Conservation (phyloP, 306 rosid species). For the Prunus armeniaca region DNA sequence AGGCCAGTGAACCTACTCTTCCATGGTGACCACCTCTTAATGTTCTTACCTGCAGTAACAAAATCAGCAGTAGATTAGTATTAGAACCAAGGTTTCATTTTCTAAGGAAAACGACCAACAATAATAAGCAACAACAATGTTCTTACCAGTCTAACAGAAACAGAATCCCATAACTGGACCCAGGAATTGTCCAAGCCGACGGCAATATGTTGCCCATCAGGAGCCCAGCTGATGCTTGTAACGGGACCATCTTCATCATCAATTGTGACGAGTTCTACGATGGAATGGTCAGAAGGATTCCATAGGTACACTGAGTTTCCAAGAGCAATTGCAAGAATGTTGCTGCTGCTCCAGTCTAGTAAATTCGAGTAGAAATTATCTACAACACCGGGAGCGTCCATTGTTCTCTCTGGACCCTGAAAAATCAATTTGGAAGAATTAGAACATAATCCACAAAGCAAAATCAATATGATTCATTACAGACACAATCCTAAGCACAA, state of each 20-base stretch:
- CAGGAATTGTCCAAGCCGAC: conserved; percentile 61
- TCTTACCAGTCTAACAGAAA: conserved; percentile 36
- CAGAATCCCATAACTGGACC: conserved; percentile 68
- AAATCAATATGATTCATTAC: too few relatives aligned
- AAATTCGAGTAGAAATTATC: conserved; percentile 67
- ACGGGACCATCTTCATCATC: conserved; percentile 54
- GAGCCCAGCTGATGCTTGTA: conserved; percentile 60
- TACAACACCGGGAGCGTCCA: conserved; percentile 58
- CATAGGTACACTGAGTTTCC: conserved; percentile 53
- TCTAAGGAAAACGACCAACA: too few relatives aligned
- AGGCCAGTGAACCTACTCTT: conserved; percentile 52
- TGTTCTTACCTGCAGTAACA: conserved; percentile 23
- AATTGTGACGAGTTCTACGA: conserved; percentile 47
- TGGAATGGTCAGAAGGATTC: conserved; percentile 52
- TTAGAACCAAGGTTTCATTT: too few relatives aligned
- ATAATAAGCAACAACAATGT: conserved; percentile 5
- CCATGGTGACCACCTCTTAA: conserved; percentile 40
- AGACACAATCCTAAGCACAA: too few relatives aligned
- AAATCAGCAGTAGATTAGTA: too few relatives aligned
- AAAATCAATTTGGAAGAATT: not conserved
- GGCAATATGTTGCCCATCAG: conserved; percentile 52
- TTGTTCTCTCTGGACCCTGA: conserved; percentile 53
- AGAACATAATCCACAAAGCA: too few relatives aligned
- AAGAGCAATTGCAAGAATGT: conserved; percentile 61
- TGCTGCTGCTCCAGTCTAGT: conserved; percentile 55